Conservation (phyloP, 2,329 filamentous ascomycete genomes). For the Cordyceps fumosorosea region DNA sequence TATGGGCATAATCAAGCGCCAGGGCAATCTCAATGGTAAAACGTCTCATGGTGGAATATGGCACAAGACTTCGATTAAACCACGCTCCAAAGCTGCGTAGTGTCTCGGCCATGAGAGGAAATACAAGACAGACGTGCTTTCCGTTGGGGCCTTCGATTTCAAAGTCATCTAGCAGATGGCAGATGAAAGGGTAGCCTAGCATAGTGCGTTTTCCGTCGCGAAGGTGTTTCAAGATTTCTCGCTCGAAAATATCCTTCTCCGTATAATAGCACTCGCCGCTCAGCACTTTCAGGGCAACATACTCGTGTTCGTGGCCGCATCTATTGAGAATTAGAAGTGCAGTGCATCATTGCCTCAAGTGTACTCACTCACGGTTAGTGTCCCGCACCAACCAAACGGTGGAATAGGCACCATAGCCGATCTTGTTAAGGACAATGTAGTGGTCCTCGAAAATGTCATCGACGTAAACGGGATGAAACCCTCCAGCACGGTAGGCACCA, state of each 20-base stretch:
- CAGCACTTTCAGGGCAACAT: constrained; percentile 24
- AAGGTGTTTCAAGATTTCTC: constrained; percentile 18
- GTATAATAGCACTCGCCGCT: constrained; percentile 15
- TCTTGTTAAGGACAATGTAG: constrained; percentile 19
- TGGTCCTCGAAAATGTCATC: not conserved
- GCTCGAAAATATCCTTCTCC: constrained; percentile 16
- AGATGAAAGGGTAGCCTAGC: constrained; percentile 13
- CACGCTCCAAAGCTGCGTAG: constrained; percentile 16
- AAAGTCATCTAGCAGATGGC: constrained; percentile 21
- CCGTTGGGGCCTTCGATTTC: constrained; percentile 25
- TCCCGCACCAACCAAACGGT: constrained; percentile 21
- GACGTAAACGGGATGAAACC: not conserved
- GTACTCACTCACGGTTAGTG: not conserved
- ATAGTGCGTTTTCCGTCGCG: constrained; percentile 12
- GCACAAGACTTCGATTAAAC: constrained; percentile 15
- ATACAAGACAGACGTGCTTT: constrained; percentile 24
- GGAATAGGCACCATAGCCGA: constrained; percentile 18
- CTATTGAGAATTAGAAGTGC: not conserved
- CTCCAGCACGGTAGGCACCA: not conserved
- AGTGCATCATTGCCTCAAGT: not conserved
- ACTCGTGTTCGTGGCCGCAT: constrained; percentile 6
- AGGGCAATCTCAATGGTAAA: constrained; percentile 17
- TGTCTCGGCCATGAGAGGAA: constrained; percentile 24
- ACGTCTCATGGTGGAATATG: constrained; percentile 13
- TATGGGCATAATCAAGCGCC: constrained; percentile 19